Evolutionary conservation across 2,329 filamentous ascomycete genomes (phyloP).

Genomic region (Ustulina deusta): DNA sequence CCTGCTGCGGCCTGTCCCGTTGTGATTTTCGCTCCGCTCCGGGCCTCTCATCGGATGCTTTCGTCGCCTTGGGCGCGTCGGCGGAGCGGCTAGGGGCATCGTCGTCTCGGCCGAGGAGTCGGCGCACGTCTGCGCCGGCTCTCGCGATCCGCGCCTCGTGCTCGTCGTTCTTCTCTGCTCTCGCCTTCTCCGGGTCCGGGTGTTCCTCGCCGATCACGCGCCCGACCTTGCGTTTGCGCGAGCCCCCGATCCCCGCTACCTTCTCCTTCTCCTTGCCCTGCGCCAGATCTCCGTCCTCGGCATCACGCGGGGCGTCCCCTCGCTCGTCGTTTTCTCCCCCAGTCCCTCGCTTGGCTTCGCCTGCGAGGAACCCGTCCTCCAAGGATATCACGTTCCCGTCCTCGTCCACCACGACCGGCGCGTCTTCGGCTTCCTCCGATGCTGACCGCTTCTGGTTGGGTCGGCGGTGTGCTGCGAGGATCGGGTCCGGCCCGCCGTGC

Average conservation of each 20-base stretch:
- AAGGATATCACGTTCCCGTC: conserved; percentile 72
- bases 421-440: conserved; percentile 81
- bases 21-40: not conserved
- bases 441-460: conserved; percentile 63
- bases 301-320: conserved; percentile 30
- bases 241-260: conserved; percentile 57
- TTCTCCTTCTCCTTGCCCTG: conserved; percentile 51
- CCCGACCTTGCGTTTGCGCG: conserved; percentile 68
- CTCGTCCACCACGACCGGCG: conserved; percentile 80
- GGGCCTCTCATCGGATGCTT: not conserved
- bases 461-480: conserved; percentile 63
- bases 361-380: conserved; percentile 50
- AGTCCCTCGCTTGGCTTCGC: conserved; percentile 42
- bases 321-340: conserved; percentile 29
- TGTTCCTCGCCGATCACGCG: conserved; percentile 59
- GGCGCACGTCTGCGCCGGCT: conserved; percentile 40
- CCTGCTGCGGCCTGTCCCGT: conserved; percentile 26
- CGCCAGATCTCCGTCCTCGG: conserved; percentile 32
- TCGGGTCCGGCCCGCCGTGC: conserved; percentile 63
- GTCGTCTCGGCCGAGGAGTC: conserved; percentile 14
- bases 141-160: conserved; percentile 39
- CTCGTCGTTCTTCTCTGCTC: conserved; percentile 25
- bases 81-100: not conserved
- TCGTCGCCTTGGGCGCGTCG: not conserved
- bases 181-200: conserved; percentile 43